Base-by-base conservation (phyloP, 2,329 filamentous ascomycete species). In the Aspergillus intermedius region DNA sequence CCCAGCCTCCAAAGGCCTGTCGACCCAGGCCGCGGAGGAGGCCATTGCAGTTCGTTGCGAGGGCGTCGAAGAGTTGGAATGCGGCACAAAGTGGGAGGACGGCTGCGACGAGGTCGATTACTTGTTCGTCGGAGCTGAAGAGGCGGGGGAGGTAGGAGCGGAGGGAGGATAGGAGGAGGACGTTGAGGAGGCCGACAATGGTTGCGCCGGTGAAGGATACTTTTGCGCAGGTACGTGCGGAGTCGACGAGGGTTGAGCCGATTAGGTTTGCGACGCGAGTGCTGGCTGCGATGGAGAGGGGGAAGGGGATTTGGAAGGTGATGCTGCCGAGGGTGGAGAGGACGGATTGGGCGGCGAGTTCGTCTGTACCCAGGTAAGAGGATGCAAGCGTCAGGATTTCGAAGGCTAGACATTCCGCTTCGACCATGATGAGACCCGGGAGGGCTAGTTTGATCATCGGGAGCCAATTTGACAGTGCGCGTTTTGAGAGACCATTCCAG, bases 201-300 rank as follows among this genome's bases (percentile, higher is more conserved):
- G 80, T 73, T 3, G 86, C 84, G 3, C 79, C 80, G 1, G 76
- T 74, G 53, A 94, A 77, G 3, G 82, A 84, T 48, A 95, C 90
- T 67, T 81, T 84, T n/a, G 86, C 87, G 0, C 86, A 86, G 3
- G 81, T 86, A 63, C 84, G 88, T 13, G 91, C 91, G 0, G 91
- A 87, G 42, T 84, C 83, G 2, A 88, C 83, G 9, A 96, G 77
- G 1, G 84, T 86, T 0, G 91, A 91, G 7, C 91, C 93, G 53
- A 97, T 94, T 30, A 97, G 74, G 60, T 96, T 97, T 15, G 91
- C 91, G 12, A 96, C 82, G 1, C 91, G 84, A 0, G 91, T 97
- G 10, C 86, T 91, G 0, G 86, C 83, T 2, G 91, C 91, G 49
- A 97, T 91, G 28, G 86, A 88, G 51, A 96, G 80, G 0, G 91